Conservation (phyloP, 495 filamentous ascomycete genomes). For the Aspergillus haitiensis region DNA sequence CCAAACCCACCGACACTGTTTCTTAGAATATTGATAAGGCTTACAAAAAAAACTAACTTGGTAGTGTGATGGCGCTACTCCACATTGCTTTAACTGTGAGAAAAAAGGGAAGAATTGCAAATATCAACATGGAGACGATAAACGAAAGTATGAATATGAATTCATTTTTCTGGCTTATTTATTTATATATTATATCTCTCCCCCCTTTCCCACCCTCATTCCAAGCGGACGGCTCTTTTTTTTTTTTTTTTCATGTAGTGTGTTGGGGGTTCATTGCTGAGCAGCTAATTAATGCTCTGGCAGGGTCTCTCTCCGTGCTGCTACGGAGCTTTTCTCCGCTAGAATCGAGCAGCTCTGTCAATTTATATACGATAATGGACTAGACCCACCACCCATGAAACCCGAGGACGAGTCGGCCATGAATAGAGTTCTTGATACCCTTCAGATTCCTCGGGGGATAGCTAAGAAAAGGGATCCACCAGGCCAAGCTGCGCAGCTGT, state of each 20-base stretch:
- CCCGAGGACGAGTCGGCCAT: slow-evolving; percentile 48
- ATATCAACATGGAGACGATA: slow-evolving; percentile 52
- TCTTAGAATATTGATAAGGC: not conserved
- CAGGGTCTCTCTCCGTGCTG: slow-evolving; percentile 50
- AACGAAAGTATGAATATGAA: slow-evolving; percentile 43
- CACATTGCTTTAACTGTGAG: slow-evolving; percentile 49
- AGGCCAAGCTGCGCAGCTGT: not conserved
- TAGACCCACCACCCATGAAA: slow-evolving; percentile 44
- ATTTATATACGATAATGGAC: slow-evolving; percentile 47
- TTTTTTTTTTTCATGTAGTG: no score
- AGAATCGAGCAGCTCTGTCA: slow-evolving; percentile 49
- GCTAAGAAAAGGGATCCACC: slow-evolving; percentile 15
- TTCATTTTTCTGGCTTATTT: not conserved
- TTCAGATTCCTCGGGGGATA: slow-evolving; percentile 42
- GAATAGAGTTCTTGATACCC: slow-evolving; percentile 46
- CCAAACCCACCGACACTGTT: not conserved
- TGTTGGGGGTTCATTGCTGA: not conserved
- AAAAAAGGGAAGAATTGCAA: slow-evolving; percentile 50
- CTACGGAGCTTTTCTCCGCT: slow-evolving; percentile 49
- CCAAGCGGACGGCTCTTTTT: no score
- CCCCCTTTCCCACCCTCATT: no score
- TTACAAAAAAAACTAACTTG: no score
- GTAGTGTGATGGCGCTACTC: slow-evolving; percentile 49
- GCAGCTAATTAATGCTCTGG: slow-evolving; percentile 5
- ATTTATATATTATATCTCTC: not conserved